A percentile compares a stretch with the other conserved stretches of the same genome.
phyloP scores from a whole-genome alignment of 345 rosid genomes.

The Corchorus olitorius region DNA sequence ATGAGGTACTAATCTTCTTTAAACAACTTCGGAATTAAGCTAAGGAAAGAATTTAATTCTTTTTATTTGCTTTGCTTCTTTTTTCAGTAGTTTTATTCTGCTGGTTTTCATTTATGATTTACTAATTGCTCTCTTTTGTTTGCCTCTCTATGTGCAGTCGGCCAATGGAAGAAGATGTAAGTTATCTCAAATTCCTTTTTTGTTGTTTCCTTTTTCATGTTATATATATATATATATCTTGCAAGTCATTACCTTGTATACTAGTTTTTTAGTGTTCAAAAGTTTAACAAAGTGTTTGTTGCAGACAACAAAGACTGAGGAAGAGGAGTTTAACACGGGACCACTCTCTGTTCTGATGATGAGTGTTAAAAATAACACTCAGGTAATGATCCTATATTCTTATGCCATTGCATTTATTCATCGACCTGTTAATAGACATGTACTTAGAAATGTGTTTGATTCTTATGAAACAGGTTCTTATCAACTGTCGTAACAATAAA shows the following conservation, averaged over 20 bases:
- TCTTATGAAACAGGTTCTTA: constrained; percentile 56
- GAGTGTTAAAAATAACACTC: constrained; percentile 96
- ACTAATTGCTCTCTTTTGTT: background rate
- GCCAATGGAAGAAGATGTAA: constrained; percentile 82
- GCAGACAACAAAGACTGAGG: constrained; percentile 71
- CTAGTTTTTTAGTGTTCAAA: background rate
- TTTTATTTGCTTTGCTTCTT: background rate
- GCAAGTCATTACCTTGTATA: background rate
- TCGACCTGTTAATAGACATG: background rate
- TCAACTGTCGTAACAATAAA: constrained; percentile 85
- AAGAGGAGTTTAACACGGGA: constrained; percentile 95
- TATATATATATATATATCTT: background rate
- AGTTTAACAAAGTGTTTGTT: background rate
- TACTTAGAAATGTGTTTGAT: background rate
- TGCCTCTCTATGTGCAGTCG: constrained; percentile 40
- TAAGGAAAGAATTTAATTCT: background rate
- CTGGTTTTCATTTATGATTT: background rate
- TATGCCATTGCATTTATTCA: background rate
- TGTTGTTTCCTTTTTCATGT: background rate
- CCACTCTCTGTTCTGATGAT: constrained; percentile 97
- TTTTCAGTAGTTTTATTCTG: background rate
- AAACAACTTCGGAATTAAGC: no score
- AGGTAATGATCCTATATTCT: constrained; percentile 43
- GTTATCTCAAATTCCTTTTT: constrained; percentile 13
- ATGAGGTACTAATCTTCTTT: constrained; percentile 32